Evolutionary conservation across 768 basidiomycete species (phyloP).

Genomic region (Coprinopsis sp.): DNA sequence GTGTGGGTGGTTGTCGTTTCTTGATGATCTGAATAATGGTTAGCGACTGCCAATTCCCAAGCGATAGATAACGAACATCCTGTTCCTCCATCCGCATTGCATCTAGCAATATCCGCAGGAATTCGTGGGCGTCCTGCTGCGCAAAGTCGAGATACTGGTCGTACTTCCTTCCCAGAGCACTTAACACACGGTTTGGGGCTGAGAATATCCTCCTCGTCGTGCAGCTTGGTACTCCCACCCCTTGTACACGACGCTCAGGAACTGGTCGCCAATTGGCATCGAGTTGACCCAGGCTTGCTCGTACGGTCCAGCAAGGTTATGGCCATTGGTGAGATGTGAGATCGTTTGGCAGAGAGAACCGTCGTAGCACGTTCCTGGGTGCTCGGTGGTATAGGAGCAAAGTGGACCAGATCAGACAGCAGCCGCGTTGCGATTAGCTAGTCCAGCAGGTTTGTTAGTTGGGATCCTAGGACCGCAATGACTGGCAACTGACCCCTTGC

Average conservation of each 20-base stretch:
- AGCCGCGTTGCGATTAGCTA: slow-evolving; percentile 67
- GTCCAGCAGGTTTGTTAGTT: slow-evolving; percentile 1
- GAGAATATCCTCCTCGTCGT: slow-evolving; percentile 44
- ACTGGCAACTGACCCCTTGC: slow-evolving; percentile 62
- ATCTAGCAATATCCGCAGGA: slow-evolving; percentile 83
- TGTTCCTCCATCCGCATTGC: slow-evolving; percentile 93
- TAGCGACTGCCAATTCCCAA: not conserved
- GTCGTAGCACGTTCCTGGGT: slow-evolving; percentile 36
- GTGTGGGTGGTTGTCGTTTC: slow-evolving; percentile 51
- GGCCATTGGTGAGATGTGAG: slow-evolving; percentile 66
- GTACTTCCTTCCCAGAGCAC: slow-evolving; percentile 74
- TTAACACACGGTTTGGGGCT: slow-evolving; percentile 67
- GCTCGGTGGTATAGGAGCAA: slow-evolving; percentile 41
- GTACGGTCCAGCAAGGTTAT: slow-evolving; percentile 45
- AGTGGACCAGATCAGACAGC: slow-evolving; percentile 53
- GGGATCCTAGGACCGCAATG: not conserved
- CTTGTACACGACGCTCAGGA: slow-evolving; percentile 52
- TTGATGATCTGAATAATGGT: slow-evolving; percentile 61
- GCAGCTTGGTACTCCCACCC: slow-evolving; percentile 62
- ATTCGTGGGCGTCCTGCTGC: slow-evolving; percentile 96
- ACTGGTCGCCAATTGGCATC: slow-evolving; percentile 70
- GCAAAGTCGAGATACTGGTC: slow-evolving; percentile 94
- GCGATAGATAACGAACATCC: slow-evolving; percentile 50
- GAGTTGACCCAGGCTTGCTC: slow-evolving; percentile 51
- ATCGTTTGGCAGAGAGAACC: slow-evolving; percentile 43